Evolutionary conservation across 768 basidiomycete genomes (phyloP).

Genomic region (Scleroderma bovista): DNA sequence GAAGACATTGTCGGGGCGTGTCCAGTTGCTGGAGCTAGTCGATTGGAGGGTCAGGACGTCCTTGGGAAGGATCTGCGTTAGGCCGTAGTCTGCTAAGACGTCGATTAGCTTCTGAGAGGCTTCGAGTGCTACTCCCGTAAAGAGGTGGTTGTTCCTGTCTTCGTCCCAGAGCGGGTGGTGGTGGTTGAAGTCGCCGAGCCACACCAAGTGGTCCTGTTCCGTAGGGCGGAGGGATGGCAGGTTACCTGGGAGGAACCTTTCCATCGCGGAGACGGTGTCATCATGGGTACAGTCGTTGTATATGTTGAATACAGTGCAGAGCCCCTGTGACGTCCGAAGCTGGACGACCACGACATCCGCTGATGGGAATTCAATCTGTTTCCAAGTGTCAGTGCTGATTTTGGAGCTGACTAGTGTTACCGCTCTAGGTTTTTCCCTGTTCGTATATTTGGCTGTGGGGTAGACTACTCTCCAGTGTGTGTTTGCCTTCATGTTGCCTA

Average conservation of each 20-base stretch:
- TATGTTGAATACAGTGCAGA: slow-evolving; percentile 1
- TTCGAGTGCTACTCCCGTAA: slow-evolving; percentile 1
- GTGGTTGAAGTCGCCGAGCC: slow-evolving; percentile 21
- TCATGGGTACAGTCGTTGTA: slow-evolving; percentile 6
- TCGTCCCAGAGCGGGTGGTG: slow-evolving; percentile 23
- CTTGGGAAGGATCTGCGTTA: slow-evolving; percentile 5
- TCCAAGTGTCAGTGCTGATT: slow-evolving; percentile 4
- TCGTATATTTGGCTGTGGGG: slow-evolving; percentile 8
- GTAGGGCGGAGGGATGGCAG: background rate
- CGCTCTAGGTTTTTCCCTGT: slow-evolving; percentile 2
- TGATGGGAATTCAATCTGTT: background rate
- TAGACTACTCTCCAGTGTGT: slow-evolving; percentile 15
- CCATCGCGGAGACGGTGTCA: background rate
- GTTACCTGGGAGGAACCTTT: background rate
- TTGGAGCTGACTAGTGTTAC: slow-evolving; percentile 8
- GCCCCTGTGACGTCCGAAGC: background rate
- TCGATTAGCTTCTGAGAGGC: background rate
- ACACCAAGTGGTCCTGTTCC: slow-evolving; percentile 10
- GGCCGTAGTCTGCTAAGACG: slow-evolving; percentile 3
- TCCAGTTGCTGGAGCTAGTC: slow-evolving; percentile 1
- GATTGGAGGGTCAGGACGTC: slow-evolving; percentile 2
- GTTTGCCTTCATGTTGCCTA: slow-evolving; percentile 8
- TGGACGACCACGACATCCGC: background rate
- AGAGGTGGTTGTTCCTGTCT: slow-evolving; percentile 1
- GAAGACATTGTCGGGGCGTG: slow-evolving; percentile 8